These are phyloP conservation scores for Mycena haematopus DNA, from an alignment of 768 basidiomycete genomes.

Conservation along the genomic window DNA sequence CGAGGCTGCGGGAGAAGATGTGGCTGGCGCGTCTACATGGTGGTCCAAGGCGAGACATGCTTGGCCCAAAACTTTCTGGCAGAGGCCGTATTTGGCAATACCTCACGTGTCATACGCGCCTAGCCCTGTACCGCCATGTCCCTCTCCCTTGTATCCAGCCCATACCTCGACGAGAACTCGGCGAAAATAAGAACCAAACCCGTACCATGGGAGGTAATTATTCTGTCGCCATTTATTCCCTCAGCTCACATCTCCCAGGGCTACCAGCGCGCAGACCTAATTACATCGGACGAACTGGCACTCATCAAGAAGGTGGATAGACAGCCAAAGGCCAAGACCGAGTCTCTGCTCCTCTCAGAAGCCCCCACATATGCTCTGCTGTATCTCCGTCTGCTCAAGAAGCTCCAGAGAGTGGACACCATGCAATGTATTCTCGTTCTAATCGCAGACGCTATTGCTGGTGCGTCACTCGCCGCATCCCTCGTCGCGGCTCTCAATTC, in stretches of 20 bases:
- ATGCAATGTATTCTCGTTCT: constrained; percentile 87
- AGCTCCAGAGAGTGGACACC: constrained; percentile 81
- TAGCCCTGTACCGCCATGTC: constrained; percentile 56
- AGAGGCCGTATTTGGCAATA: neutral
- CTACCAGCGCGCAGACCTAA: constrained; percentile 91
- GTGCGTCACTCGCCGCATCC: constrained; percentile 45
- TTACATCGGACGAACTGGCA: constrained; percentile 85
- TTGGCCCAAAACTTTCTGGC: neutral
- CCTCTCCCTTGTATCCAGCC: constrained; percentile 76
- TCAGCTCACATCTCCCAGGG: constrained; percentile 58
- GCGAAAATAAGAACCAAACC: constrained; percentile 89
- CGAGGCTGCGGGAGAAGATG: constrained; percentile 22
- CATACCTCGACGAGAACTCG: constrained; percentile 86
- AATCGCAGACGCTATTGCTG: constrained; percentile 87
- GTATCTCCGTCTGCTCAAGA: constrained; percentile 89
- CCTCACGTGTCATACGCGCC: neutral
- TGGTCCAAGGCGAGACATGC: constrained; percentile 19
- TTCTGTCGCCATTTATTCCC: neutral
- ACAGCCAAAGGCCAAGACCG: constrained; percentile 73
- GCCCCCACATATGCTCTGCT: constrained; percentile 84
- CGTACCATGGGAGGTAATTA: constrained; percentile 92
- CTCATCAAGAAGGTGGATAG: constrained; percentile 92
- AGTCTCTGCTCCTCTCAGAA: constrained; percentile 83
- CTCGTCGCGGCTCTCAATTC: neutral
- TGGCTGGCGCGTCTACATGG: constrained; percentile 22